Conservation (phyloP, 495 filamentous ascomycete genomes). For the Penicillium simplicissimum region DNA sequence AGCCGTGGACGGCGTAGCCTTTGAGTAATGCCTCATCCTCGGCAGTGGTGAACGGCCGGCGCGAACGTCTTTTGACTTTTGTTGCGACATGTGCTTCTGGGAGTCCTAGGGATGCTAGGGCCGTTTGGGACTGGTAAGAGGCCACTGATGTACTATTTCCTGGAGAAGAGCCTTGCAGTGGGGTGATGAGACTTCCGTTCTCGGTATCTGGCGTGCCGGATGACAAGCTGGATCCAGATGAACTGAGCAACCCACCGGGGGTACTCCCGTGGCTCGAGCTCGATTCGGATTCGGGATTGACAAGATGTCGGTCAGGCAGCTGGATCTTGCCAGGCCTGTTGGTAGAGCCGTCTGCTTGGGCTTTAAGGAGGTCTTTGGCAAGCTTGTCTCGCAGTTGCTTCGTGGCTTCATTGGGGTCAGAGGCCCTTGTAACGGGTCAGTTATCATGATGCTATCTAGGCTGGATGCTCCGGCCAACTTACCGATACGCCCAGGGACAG, state of each 20-base stretch:
- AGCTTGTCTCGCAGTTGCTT: constrained; percentile 44
- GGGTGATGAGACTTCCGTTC: constrained; percentile 1
- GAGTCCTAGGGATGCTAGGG: constrained; percentile 39
- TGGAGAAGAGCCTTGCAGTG: constrained; percentile 10
- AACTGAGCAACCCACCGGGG: constrained; percentile 15
- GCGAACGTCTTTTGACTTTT: constrained; percentile 42
- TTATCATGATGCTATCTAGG: background rate
- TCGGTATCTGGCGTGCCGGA: constrained; percentile 21
- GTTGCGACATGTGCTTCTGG: constrained; percentile 39
- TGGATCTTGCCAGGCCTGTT: constrained; percentile 28
- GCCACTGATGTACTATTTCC: constrained; percentile 18
- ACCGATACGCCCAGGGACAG: constrained; percentile 61
- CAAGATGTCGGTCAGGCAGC: constrained; percentile 20
- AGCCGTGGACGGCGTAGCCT: constrained; percentile 74
- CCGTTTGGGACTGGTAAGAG: constrained; percentile 32
- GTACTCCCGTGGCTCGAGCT: constrained; percentile 15
- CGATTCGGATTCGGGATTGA: constrained; percentile 16
- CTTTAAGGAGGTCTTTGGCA: constrained; percentile 38
- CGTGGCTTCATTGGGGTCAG: constrained; percentile 50
- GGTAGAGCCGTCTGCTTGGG: constrained; percentile 32
- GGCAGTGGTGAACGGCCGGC: constrained; percentile 65
- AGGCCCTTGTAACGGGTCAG: constrained; percentile 22
- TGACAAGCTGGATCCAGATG: constrained; percentile 27
- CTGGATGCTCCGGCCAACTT: constrained; percentile 7
- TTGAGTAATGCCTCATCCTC: constrained; percentile 78